A percentile compares a stretch with the other conserved stretches of the same genome.
Conservation (phyloP, 2,329 filamentous ascomycete genomes). For the Cladosporium halotolerans region DNA sequence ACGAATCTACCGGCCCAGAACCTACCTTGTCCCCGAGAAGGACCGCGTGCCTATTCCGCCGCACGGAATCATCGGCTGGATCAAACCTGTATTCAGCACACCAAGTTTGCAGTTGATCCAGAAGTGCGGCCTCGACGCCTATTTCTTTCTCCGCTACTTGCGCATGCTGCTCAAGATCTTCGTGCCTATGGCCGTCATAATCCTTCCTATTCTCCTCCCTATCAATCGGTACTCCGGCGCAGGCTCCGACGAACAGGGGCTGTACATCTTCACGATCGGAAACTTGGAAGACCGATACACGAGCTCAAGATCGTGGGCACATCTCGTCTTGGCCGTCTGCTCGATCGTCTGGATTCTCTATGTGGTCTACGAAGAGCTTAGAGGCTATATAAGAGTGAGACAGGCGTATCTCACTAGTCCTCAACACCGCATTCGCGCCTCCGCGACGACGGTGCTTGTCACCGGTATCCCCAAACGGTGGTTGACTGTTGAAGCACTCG, state of each 20-base stretch:
- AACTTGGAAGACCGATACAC: constrained; percentile 67
- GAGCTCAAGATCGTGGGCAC: constrained; percentile 67
- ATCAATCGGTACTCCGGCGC: constrained; percentile 69
- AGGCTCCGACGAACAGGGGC: constrained; percentile 48
- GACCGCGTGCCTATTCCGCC: constrained; percentile 75
- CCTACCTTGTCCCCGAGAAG: constrained; percentile 77
- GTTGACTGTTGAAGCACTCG: constrained; percentile 75
- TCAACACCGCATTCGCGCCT: constrained; percentile 86
- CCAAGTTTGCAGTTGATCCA: constrained; percentile 81
- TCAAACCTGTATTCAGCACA: constrained; percentile 56
- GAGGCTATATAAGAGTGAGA: constrained; percentile 83
- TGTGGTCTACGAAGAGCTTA: constrained; percentile 79
- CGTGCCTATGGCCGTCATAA: constrained; percentile 68
- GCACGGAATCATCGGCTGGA: constrained; percentile 48
- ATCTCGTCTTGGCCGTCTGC: constrained; percentile 70
- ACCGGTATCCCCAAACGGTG: constrained; percentile 86
- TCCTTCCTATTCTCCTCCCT: constrained; percentile 79
- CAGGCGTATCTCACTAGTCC: constrained; percentile 93
- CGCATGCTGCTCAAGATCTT: constrained; percentile 87
- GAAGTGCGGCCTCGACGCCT: constrained; percentile 92
- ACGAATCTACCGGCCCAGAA: constrained; percentile 83
- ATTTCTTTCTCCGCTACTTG: constrained; percentile 92
- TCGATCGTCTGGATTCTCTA: constrained; percentile 80
- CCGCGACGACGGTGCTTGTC: constrained; percentile 90
- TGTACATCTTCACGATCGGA: constrained; percentile 81